Percentiles rank a stretch among this genome's conserved stretches.
Conservation (phyloP, 805 yeast genomes). For the Metschnikowia lunata region DNA sequence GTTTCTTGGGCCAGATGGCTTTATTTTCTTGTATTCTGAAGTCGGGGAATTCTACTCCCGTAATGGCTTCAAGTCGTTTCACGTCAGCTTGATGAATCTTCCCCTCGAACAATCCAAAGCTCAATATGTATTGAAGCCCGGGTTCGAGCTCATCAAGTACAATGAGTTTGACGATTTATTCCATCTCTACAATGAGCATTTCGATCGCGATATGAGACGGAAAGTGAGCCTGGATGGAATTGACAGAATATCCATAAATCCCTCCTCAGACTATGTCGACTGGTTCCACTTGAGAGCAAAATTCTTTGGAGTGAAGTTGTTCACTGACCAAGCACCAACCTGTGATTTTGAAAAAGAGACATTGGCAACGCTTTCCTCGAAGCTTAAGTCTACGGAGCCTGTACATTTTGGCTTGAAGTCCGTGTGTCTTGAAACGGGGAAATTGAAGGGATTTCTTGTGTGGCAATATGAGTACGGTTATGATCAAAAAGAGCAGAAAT, state of each 20-base stretch:
- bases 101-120: constrained; percentile 13
- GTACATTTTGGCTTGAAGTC: constrained; percentile 29
- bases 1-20: constrained; percentile 29
- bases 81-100: constrained; percentile 30
- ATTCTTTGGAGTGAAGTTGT: constrained; percentile 19
- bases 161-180: constrained; percentile 28
- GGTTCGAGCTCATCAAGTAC: constrained; percentile 21
- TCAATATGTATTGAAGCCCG: not conserved
- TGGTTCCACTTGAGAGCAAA: constrained; percentile 43
- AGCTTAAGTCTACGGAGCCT: constrained; percentile 26
- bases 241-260: constrained; percentile 28
- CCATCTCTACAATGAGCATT: constrained; percentile 19
- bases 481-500: constrained; percentile 12
- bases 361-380: constrained; percentile 11
- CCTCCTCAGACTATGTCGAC: constrained; percentile 27
- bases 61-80: constrained; percentile 35
- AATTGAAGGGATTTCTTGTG: constrained; percentile 25
- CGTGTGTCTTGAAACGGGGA: constrained; percentile 15
- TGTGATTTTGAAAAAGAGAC: constrained; percentile 9
- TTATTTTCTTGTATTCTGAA: constrained; percentile 38
- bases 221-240: constrained; percentile 26
- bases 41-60: constrained; percentile 40
- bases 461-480: constrained; percentile 39
- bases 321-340: constrained; percentile 2
- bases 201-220: constrained; percentile 15